Evolutionary conservation across 805 yeast species (phyloP).

Genomic region (Spathaspora hagerdaliae): DNA sequence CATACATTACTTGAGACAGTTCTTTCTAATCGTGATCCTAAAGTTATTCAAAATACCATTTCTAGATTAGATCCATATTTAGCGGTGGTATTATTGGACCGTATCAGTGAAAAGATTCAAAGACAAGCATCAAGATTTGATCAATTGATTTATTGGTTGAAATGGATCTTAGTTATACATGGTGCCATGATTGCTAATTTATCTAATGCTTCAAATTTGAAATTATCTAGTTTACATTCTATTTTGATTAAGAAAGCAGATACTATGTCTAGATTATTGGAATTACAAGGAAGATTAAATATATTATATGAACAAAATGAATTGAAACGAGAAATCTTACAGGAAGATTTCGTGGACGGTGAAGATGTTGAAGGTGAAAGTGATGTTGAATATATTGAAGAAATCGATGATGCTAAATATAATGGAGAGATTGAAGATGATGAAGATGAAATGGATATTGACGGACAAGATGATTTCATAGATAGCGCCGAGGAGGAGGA

Average conservation of each 20-base stretch:
- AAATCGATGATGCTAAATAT: conserved; percentile 47
- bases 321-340: conserved; percentile 37
- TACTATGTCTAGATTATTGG: conserved; percentile 47
- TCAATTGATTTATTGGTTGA: conserved; percentile 51
- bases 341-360: conserved; percentile 21
- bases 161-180: conserved; percentile 52
- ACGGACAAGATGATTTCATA: conserved; percentile 12
- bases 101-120: conserved; percentile 49
- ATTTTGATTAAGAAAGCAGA: conserved; percentile 46
- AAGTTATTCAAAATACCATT: conserved; percentile 47
- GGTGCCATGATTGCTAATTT: conserved; percentile 47
- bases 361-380: conserved; percentile 33
- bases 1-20: conserved; percentile 83
- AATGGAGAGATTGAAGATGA: conserved; percentile 15
- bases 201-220: conserved; percentile 36
- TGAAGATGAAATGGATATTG: conserved; percentile 20
- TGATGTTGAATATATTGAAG: conserved; percentile 72
- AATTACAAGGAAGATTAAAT: conserved; percentile 46
- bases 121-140: conserved; percentile 49
- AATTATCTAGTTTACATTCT: conserved; percentile 43
- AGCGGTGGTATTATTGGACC: conserved; percentile 48
- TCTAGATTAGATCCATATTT: conserved; percentile 45
- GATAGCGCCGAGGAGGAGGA: conserved; percentile 10
- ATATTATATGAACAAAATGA: conserved; percentile 44
- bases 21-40: conserved; percentile 51